Base-by-base conservation (phyloP, 306 rosid genomes). In the Dalbergia cultrata region DNA sequence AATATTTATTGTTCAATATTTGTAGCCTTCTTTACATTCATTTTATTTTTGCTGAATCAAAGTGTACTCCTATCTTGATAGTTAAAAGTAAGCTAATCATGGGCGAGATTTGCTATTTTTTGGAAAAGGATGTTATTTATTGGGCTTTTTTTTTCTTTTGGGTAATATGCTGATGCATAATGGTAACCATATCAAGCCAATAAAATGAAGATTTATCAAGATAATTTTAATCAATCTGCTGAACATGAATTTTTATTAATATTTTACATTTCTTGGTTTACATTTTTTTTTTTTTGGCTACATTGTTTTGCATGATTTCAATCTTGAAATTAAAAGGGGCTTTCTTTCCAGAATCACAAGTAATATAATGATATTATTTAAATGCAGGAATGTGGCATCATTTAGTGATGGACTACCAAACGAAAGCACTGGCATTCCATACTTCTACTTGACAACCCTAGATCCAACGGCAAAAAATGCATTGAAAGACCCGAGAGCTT, bases 391-490 rank as follows among this genome's bases (percentile, higher is more conserved):
- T 89, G 97, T 95, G 83, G 98, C 86, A 50, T 93, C 99, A 0
- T 95, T 72, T 83, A 93, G 98, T 16, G 99, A 95, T 74, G 99
- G 99, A 78, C 66, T 72, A 13, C 93, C 99, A 4, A 70, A 76
- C 43, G 33, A 89, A 21, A 94, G 98, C n/a, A 19, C 41, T 7
- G 99, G 99, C 81, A 83, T 88, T 70, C 97, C 99, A 18, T 95
- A 88, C 90, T 93, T 95, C 82, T 95, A 91, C 96, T 80, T 95
- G 87, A 91, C 99, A 60, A 62, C 88, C 75, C 88, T 95, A 11
- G 99, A 95, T 77, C 98, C 99, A 12, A 93, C 96, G 21, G 94
- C 95, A 1, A 89, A 82, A 80, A 70, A 93, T 71, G 97, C 91
- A 22, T 13, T 82, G 79, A 75, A 87, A 78, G 95, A 95, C 44